Evolutionary conservation across 768 basidiomycete species (phyloP), one percentile per base, ranked within the genome.

Genomic region (Flagelloscypha sp.): DNA sequence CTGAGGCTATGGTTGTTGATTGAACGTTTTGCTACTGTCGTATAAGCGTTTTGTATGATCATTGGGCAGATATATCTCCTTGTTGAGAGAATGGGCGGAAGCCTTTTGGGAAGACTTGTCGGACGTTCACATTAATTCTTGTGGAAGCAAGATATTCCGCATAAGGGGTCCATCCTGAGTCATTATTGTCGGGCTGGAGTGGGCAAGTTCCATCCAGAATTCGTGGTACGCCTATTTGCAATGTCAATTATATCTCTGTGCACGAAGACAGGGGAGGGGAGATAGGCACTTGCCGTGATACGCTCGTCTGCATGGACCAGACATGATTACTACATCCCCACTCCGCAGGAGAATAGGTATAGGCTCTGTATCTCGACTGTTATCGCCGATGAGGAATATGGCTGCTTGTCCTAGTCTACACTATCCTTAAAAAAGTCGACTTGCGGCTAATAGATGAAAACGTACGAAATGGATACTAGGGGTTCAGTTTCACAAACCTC

Each of bases 321-420:
- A 85, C 92, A 99, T 95, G 48, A 97, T 77, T 15, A 95, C 65
- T 1, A 83, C 76, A 52, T 99, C 95, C 3, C 94, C 94, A 0
- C 87, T 92, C 13, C 90, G 78, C 2, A 99, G 67, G 15, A 97
- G 66, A 40, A 99, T 79, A 0, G 93, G 76, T 10, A 77, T 59
- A 3, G 94, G 94, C 13, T 76, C 68, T 0, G 62, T 65, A 34
- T 93, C 81, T 36, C 93, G 72, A 7, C 87, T 86, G 8, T 70
- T 56, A 1, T 85, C 81, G 2, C 94, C 94, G 13, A 95, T 83
- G 24, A 99, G 75, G 53, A 99, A 94, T 29, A 97, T 61, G 4
- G 85, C 82, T 0, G 88, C 76, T 47, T 85, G 86, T 6, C 95
- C 95, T 6, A 98, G 72, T 2, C 92, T 94, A 46, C 2, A 10